Evolutionary conservation across 225 moss, liverwort and hornwort species (phyloP).

Genomic region (Bryoerythrophyllum caledonicum): DNA sequence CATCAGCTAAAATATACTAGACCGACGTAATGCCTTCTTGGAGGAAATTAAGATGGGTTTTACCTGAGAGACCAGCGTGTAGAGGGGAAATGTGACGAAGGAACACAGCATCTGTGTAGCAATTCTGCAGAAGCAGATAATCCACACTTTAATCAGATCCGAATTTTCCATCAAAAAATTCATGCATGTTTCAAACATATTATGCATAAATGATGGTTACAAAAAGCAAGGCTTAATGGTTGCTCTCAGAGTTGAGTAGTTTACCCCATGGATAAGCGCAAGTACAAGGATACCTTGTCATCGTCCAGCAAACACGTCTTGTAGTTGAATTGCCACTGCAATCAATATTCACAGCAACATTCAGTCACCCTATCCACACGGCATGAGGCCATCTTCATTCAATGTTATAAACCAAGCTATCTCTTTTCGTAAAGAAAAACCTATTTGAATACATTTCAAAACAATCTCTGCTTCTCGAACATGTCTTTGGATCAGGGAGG

Average conservation of each 20-base stretch:
- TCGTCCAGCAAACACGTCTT: conserved; percentile 57
- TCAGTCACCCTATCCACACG: no score
- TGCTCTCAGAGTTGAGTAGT: conserved; percentile 22
- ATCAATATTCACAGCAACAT: background rate
- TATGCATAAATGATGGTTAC: no score
- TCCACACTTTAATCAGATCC: conserved; percentile 3
- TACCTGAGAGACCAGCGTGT: conserved; percentile 86
- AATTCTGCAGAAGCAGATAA: conserved; percentile 21
- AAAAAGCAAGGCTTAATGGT: background rate
- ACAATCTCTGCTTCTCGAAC: background rate
- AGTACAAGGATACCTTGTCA: conserved; percentile 41
- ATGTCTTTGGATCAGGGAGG: background rate
- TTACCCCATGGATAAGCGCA: conserved; percentile 46
- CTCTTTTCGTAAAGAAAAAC: no score
- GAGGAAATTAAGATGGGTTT: no score
- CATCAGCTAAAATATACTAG: no score
- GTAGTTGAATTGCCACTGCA: conserved; percentile 74
- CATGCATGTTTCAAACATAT: background rate
- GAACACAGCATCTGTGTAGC: conserved; percentile 31
- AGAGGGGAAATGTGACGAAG: conserved; percentile 81
- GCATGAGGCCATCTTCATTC: no score
- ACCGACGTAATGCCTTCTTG: no score
- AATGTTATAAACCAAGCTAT: no score
- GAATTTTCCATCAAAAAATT: background rate
- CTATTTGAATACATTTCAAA: background rate